These are phyloP conservation scores for Elaphomyces granulatus DNA, from an alignment of 495 filamentous ascomycete genomes.

Conservation along the genomic window DNA sequence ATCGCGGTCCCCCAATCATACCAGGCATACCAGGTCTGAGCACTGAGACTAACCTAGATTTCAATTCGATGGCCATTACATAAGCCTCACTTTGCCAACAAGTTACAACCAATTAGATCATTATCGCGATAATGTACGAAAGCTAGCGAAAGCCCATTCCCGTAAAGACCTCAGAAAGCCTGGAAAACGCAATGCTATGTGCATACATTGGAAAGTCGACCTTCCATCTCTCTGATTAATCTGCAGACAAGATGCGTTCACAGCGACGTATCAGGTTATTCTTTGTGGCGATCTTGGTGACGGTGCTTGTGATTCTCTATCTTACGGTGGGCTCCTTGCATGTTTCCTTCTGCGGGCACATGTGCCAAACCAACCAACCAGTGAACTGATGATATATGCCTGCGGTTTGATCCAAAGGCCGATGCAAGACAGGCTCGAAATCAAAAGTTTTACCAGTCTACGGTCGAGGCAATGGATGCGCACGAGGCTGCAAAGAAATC, in stretches of 20 bases:
- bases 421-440: constrained; percentile 30
- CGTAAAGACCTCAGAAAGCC: too few species aligned
- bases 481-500: constrained; percentile 20
- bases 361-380: background rate
- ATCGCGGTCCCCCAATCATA: too few species aligned
- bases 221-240: too few species aligned
- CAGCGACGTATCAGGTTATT: constrained; percentile 49
- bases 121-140: too few species aligned
- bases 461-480: constrained; percentile 33
- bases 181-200: too few species aligned
- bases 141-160: too few species aligned
- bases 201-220: too few species aligned
- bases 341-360: background rate
- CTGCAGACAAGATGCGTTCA: constrained; percentile 46
- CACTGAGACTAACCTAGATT: too few species aligned
- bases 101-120: too few species aligned
- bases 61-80: too few species aligned
- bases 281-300: constrained; percentile 39
- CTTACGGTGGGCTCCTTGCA: constrained; percentile 33
- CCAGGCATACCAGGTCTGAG: too few species aligned
- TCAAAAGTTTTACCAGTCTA: constrained; percentile 36
- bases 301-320: constrained; percentile 46
- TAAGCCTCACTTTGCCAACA: too few species aligned
- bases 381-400: background rate
- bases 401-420: constrained; percentile 15